Evolutionary conservation across 192 early-diverging fungal species (phyloP).

Genomic region (Jimgerdemannia lactiflua): DNA sequence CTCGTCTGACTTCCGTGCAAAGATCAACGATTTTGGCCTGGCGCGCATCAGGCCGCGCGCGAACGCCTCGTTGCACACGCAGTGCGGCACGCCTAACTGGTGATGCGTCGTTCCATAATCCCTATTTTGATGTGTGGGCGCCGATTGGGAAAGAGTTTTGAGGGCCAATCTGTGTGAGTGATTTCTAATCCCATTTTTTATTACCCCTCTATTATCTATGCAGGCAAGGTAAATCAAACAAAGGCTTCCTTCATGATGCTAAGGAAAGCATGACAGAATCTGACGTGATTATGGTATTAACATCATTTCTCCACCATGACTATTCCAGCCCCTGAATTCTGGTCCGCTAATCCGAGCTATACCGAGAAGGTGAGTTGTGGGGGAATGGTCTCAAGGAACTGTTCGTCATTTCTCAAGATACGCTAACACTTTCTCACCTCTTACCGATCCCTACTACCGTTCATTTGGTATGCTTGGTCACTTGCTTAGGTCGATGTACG

Average conservation of each 20-base stretch:
- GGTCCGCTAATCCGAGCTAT: slow-evolving; percentile 65
- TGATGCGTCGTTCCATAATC: slow-evolving; percentile 45
- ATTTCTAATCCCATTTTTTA: no score
- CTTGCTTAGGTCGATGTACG: slow-evolving; percentile 15
- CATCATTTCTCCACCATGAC: not conserved
- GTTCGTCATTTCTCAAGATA: no score
- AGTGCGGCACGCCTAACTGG: slow-evolving; percentile 81
- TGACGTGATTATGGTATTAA: not conserved
- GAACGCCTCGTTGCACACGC: slow-evolving; percentile 69
- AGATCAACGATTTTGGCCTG: slow-evolving; percentile 81
- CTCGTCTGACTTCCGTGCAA: slow-evolving; percentile 59
- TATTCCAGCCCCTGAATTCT: slow-evolving; percentile 66
- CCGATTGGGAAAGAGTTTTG: not conserved
- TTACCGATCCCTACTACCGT: not conserved
- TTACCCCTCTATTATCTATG: no score
- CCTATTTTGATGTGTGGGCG: not conserved
- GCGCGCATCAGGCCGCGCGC: slow-evolving; percentile 70
- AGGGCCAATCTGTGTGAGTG: no score
- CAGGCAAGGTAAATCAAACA: no score
- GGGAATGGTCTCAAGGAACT: no score
- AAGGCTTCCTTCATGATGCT: no score
- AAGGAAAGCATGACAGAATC: no score
- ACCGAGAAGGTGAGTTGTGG: slow-evolving; percentile 63
- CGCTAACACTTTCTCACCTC: no score
- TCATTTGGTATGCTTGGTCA: not conserved